These are phyloP conservation scores for Kregervanrija pseudodelftensis DNA, from an alignment of 805 yeast genomes.

Conservation along the genomic window DNA sequence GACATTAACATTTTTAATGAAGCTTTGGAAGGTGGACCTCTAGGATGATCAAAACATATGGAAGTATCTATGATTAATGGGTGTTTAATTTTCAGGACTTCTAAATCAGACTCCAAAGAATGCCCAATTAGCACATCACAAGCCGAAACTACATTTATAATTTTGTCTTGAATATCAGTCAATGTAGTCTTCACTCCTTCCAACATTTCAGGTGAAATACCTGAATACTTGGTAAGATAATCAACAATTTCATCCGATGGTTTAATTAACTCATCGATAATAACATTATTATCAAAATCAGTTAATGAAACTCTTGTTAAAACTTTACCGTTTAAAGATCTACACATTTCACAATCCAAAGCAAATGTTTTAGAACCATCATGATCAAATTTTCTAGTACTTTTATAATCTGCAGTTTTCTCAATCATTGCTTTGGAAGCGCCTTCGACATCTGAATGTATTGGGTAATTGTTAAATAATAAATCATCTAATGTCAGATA, in stretches of 20 bases:
- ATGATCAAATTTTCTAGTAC: conserved; percentile 46
- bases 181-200: conserved; percentile 55
- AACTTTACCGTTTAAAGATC: conserved; percentile 51
- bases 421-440: conserved; percentile 14
- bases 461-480: conserved; percentile 41
- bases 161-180: conserved; percentile 55
- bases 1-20: conserved; percentile 65
- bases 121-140: conserved; percentile 79
- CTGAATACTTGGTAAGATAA: conserved; percentile 79
- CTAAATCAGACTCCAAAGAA: conserved; percentile 77
- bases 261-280: conserved; percentile 70
- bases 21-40: conserved; percentile 79
- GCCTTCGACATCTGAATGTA: conserved; percentile 37
- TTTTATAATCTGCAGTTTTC: conserved; percentile 37
- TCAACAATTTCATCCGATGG: conserved; percentile 72
- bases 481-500: conserved; percentile 44
- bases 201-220: conserved; percentile 70
- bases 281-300: conserved; percentile 49
- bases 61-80: conserved; percentile 78
- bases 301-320: conserved; percentile 74
- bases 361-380: conserved; percentile 65
- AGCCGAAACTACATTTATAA: conserved; percentile 41
- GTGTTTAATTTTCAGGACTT: conserved; percentile 65
- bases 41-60: conserved; percentile 63
- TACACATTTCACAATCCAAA: conserved; percentile 92